Evolutionary conservation across 768 basidiomycete genomes (phyloP).

Genomic region (Pleurotus tuber-regium): DNA sequence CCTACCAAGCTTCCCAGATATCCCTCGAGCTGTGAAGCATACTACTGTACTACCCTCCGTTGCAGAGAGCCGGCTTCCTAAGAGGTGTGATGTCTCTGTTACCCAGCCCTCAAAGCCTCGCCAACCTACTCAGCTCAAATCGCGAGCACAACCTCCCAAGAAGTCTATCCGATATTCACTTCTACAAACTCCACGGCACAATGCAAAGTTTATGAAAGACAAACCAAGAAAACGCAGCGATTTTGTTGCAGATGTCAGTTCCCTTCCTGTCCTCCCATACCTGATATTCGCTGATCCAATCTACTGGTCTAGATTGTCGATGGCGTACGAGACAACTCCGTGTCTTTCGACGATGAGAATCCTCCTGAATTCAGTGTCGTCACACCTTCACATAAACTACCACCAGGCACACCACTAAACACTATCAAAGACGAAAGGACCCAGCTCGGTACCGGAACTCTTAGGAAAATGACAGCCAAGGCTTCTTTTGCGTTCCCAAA

Average conservation of each 20-base stretch:
- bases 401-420: slow-evolving; percentile 2
- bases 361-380: slow-evolving; percentile 1
- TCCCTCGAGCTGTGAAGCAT: too few relatives aligned
- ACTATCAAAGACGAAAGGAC: slow-evolving; percentile 16
- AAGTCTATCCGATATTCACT: slow-evolving; percentile 8
- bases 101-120: background rate
- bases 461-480: slow-evolving; percentile 11
- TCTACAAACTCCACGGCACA: background rate
- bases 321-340: slow-evolving; percentile 6
- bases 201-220: background rate
- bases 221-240: background rate
- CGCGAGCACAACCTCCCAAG: background rate
- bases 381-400: background rate
- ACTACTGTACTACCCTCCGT: too few relatives aligned
- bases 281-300: too few relatives aligned
- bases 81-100: too few relatives aligned
- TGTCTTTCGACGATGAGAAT: slow-evolving; percentile 7
- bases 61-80: too few relatives aligned
- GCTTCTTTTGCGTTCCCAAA: slow-evolving; percentile 2
- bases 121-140: background rate
- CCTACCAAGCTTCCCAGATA: slow-evolving; percentile 26
- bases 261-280: background rate
- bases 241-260: background rate
- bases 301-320: slow-evolving; percentile 7
- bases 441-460: slow-evolving; percentile 16